Percentiles rank a stretch among this genome's conserved stretches.
These are phyloP conservation scores for Mucor mucedo DNA, from an alignment of 371 early-diverging fungal species.

Conservation along the genomic window DNA sequence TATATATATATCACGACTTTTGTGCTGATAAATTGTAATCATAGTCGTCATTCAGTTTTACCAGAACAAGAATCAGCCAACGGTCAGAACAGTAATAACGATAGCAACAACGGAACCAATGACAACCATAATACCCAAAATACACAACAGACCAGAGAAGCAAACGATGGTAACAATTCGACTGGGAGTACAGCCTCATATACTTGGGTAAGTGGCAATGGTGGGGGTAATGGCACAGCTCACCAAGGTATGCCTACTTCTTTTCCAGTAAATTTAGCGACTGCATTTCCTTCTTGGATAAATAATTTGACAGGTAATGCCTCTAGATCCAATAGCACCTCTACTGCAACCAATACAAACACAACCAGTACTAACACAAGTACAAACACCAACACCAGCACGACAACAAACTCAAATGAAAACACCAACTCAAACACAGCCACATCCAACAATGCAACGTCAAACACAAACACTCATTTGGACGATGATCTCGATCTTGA, in stretches of 20 bases:
- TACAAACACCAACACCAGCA: background rate
- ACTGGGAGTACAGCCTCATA: slow-evolving; percentile 1
- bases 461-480: slow-evolving; percentile 2
- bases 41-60: slow-evolving; percentile 45
- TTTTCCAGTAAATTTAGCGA: slow-evolving; percentile 10
- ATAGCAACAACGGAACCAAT: slow-evolving; percentile 1
- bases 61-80: slow-evolving; percentile 25
- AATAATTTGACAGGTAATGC: background rate
- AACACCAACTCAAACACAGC: slow-evolving; percentile 1
- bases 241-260: background rate
- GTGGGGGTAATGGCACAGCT: slow-evolving; percentile 6
- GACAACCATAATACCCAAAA: slow-evolving; percentile 9
- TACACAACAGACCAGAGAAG: slow-evolving; percentile 10
- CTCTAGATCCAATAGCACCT: background rate
- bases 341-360: background rate
- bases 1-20: background rate
- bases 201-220: slow-evolving; percentile 8
- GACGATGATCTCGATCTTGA: slow-evolving; percentile 22
- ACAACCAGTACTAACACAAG: background rate
- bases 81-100: slow-evolving; percentile 2
- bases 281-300: slow-evolving; percentile 9
- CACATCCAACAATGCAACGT: background rate
- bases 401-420: background rate
- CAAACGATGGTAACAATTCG: background rate
- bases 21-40: background rate